Evolutionary conservation across 2,329 filamentous ascomycete genomes (phyloP), one percentile per base, ranked within the genome.

Genomic region (Hysterium pulicare): DNA sequence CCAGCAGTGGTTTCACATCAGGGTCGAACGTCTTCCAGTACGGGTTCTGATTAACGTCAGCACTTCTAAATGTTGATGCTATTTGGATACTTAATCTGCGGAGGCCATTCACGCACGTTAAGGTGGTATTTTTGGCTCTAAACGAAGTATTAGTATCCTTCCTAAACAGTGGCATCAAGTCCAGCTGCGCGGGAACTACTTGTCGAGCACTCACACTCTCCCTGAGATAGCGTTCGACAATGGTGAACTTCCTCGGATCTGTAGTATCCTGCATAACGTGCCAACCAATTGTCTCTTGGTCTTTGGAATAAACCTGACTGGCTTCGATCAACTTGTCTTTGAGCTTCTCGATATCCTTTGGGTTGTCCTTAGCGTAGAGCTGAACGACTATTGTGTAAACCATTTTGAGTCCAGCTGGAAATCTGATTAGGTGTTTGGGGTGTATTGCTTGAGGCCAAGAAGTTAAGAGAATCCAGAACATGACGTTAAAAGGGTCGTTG

Each of bases 1-100:
- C 83, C 38, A 89, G 67, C 44, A 88, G 60, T 2, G 84, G 85
- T 36, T 81, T 72, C 22, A 88, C 84, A 55, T 87, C 87, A 5
- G 83, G 82, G 61, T 87, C 84, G 55, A 88, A 87, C 1, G 84
- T 86, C 71, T 86, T 77, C 82, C 82, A 86, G 72, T 86, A 86
- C 0, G 83, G 83, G 66, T 86, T 86, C 57, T 61, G 24, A n/a
- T 30, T 10, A 22, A 13, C 26, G 5, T 13, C 4, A 10, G 34
- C 32, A 47, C 13, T 10, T 22, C 15, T 13, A n/a, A 30, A 15
- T 28, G 35, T 36, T 2, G 3, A 17, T n/a, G n/a, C n/a, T n/a
- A 36, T 7, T 36, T 7, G 20, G 20, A 19, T 16, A 19, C 13
- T 13, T 7, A 11, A 7, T 19, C 15, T 5, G 15, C n/a, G 4